A percentile compares a stretch with the other conserved stretches of the same genome.
Evolutionary conservation across 176 grass and related monocot species (phyloP).

Genomic region (Raddia guianensis): DNA sequence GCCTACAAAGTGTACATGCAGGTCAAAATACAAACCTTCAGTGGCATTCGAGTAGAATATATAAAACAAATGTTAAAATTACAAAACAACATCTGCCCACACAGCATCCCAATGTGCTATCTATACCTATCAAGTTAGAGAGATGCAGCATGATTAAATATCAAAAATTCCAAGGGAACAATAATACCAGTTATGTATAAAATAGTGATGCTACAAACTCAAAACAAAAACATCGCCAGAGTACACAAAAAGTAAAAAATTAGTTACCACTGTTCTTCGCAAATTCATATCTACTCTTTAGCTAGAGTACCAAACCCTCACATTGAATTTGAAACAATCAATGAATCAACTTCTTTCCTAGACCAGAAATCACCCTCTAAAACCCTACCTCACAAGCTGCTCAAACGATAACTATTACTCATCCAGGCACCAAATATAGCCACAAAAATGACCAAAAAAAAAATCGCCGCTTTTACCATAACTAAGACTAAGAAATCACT

Average conservation of each 20-base stretch:
- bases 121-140: not conserved
- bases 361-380: not conserved
- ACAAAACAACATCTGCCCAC: no score
- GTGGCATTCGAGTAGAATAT: no score
- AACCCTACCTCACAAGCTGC: not conserved
- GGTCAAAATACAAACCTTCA: no score
- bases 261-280: not conserved
- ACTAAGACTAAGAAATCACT: not conserved
- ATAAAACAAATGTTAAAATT: no score
- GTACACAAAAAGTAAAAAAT: no score
- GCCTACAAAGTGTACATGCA: constrained; percentile 44
- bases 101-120: no score
- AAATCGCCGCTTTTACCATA: no score
- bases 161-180: not conserved
- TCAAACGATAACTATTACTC: not conserved
- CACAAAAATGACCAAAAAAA: no score
- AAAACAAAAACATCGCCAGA: not conserved
- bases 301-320: not conserved
- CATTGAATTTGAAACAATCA: no score
- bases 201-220: not conserved
- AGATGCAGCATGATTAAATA: not conserved
- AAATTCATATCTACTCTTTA: not conserved
- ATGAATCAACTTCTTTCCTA: not conserved
- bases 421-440: no score
- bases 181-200: not conserved